phyloP scores from a whole-genome alignment of 2,329 filamentous ascomycete species.

The Metarhizium brunneum region DNA sequence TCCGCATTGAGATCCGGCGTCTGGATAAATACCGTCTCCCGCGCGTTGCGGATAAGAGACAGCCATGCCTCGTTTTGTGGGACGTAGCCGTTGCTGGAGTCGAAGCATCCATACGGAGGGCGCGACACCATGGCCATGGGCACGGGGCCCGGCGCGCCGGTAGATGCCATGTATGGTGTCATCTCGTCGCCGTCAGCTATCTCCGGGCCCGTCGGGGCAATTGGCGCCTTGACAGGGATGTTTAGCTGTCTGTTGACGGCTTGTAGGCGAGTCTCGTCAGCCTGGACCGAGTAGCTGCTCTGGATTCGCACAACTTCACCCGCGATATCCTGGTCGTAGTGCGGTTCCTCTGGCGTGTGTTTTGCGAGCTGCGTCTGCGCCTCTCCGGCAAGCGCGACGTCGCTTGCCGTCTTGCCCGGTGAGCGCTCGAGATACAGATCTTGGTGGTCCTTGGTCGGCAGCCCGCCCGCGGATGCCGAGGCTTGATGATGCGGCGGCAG shows the following conservation, averaged over 20 bases:
- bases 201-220: slow-evolving; percentile 44
- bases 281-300: slow-evolving; percentile 38
- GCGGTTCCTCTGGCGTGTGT: slow-evolving; percentile 47
- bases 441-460: not conserved
- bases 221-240: slow-evolving; percentile 42
- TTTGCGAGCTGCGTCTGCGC: slow-evolving; percentile 30
- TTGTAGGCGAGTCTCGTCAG: slow-evolving; percentile 43
- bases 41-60: slow-evolving; percentile 57
- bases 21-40: slow-evolving; percentile 62
- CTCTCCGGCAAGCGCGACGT: not conserved
- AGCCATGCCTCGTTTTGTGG: slow-evolving; percentile 73
- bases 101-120: slow-evolving; percentile 55
- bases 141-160: slow-evolving; percentile 38
- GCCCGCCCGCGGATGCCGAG: not conserved
- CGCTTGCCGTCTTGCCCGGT: not conserved
- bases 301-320: slow-evolving; percentile 56
- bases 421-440: not conserved
- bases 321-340: slow-evolving; percentile 54
- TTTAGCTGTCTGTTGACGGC: slow-evolving; percentile 59
- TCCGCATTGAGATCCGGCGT: slow-evolving; percentile 68
- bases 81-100: slow-evolving; percentile 48
- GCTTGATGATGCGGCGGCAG: slow-evolving; percentile 6
- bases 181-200: slow-evolving; percentile 44
- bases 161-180: slow-evolving; percentile 50
- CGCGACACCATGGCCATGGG: slow-evolving; percentile 66